Conservation (phyloP, 2,329 filamentous ascomycete species). For the Mycosphaerella sp. region DNA sequence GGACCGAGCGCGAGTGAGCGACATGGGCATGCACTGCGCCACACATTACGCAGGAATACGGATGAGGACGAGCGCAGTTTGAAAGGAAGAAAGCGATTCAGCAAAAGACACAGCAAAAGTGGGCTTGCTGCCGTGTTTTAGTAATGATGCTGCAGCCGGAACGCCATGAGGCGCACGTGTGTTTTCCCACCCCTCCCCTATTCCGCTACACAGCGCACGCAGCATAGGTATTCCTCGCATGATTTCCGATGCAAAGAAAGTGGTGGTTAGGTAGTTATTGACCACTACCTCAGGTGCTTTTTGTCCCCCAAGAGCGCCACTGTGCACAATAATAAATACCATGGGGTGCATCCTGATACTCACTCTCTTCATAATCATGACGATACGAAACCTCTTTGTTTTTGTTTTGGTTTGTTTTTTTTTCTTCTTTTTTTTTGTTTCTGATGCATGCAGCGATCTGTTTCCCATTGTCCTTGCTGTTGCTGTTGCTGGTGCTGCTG, state of each 20-base stretch:
- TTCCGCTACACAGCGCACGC: neutral
- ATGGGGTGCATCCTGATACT: neutral
- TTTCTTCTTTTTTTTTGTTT: too few relatives aligned
- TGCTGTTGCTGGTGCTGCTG: neutral
- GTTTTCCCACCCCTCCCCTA: neutral
- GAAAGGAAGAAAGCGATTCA: slow-evolving; percentile 60
- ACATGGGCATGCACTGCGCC: slow-evolving; percentile 22
- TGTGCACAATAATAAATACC: neutral
- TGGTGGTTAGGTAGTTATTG: too few relatives aligned
- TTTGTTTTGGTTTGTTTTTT: too few relatives aligned
- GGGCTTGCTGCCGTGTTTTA: slow-evolving; percentile 85
- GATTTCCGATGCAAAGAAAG: neutral
- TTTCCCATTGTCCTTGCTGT: slow-evolving; percentile 4
- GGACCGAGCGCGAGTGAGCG: slow-evolving; percentile 24
- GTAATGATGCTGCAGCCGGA: slow-evolving; percentile 4
- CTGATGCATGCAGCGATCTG: slow-evolving; percentile 7
- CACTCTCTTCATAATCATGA: slow-evolving; percentile 3
- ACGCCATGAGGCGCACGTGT: slow-evolving; percentile 6
- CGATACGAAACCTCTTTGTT: slow-evolving; percentile 6
- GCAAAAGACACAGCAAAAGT: slow-evolving; percentile 88
- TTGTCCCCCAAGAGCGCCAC: neutral
- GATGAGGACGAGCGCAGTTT: slow-evolving; percentile 33
- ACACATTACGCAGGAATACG: slow-evolving; percentile 36
- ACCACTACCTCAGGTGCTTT: neutral
- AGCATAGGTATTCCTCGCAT: neutral